Percentiles rank a stretch among this genome's conserved stretches.
Conservation (phyloP, 495 filamentous ascomycete genomes). For the Podospora pseudoanserina region DNA sequence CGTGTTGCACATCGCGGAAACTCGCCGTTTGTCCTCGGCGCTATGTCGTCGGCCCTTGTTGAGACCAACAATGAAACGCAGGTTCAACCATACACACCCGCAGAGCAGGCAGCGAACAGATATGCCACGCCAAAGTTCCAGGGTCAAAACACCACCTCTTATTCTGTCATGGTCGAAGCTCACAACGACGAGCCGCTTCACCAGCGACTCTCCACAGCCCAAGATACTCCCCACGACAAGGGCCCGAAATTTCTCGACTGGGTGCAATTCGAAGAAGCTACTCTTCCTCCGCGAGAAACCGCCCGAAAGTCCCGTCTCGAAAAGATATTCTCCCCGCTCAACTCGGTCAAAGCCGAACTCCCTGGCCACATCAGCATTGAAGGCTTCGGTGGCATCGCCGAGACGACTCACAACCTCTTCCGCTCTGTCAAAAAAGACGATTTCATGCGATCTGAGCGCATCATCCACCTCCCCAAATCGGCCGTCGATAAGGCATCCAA, state of each 20-base stretch:
- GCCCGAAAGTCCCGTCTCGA: slow-evolving; percentile 20
- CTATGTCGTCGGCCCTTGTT: slow-evolving; percentile 6
- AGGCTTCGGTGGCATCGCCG: slow-evolving; percentile 25
- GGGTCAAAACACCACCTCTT: background rate
- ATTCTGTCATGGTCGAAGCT: slow-evolving; percentile 4
- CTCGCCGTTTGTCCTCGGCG: slow-evolving; percentile 27
- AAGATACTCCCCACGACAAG: background rate
- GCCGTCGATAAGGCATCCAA: slow-evolving; percentile 1
- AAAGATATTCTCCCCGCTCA: slow-evolving; percentile 20
- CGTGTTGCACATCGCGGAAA: background rate
- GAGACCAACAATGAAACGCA: slow-evolving; percentile 8
- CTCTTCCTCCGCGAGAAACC: slow-evolving; percentile 21
- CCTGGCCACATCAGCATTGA: slow-evolving; percentile 26
- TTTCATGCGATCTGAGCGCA: slow-evolving; percentile 25
- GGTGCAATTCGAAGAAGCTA: slow-evolving; percentile 18
- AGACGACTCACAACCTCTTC: slow-evolving; percentile 27
- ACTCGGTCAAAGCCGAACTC: slow-evolving; percentile 22
- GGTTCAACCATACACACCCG: slow-evolving; percentile 2
- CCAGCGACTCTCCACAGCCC: background rate
- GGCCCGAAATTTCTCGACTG: slow-evolving; percentile 23
- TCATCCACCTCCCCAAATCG: slow-evolving; percentile 13
- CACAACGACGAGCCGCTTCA: background rate
- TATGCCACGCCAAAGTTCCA: background rate
- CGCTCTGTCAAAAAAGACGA: slow-evolving; percentile 25
- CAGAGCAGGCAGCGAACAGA: background rate